These are phyloP conservation scores for Fusarium succisae DNA, from an alignment of 2,329 filamentous ascomycete genomes.

Conservation along the genomic window DNA sequence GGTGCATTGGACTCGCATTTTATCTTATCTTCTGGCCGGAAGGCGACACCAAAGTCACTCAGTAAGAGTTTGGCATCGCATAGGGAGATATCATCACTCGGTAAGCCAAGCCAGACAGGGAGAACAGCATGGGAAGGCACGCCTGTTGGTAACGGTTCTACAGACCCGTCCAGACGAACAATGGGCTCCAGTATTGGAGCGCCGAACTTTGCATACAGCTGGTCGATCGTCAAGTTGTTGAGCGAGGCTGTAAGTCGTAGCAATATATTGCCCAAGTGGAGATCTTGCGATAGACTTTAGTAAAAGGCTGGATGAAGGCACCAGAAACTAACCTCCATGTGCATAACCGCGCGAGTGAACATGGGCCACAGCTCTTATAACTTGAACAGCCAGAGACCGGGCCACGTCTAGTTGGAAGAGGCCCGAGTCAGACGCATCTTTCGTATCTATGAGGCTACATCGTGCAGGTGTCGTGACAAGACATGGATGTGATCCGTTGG, in stretches of 20 bases:
- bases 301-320: not conserved
- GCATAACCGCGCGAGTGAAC: conserved; percentile 44
- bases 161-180: conserved; percentile 25
- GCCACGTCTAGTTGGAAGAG: conserved; percentile 42
- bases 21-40: conserved; percentile 39
- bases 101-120: conserved; percentile 49
- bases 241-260: conserved; percentile 37
- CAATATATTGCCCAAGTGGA: conserved; percentile 50
- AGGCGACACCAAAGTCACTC: conserved; percentile 50
- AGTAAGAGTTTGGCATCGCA: conserved; percentile 37
- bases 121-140: conserved; percentile 45
- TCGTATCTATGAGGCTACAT: conserved; percentile 40
- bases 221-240: conserved; percentile 31
- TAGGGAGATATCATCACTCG: conserved; percentile 44
- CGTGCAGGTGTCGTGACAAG: conserved; percentile 40
- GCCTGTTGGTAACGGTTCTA: conserved; percentile 17
- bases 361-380: conserved; percentile 44
- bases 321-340: conserved; percentile 42
- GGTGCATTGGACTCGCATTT: conserved; percentile 44
- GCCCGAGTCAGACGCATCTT: conserved; percentile 16
- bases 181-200: conserved; percentile 37
- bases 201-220: conserved; percentile 41
- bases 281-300: conserved; percentile 24
- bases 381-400: conserved; percentile 43
- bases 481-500: conserved; percentile 45